Evolutionary conservation across 2,329 filamentous ascomycete species (phyloP).

Genomic region (Fusarium sp.): DNA sequence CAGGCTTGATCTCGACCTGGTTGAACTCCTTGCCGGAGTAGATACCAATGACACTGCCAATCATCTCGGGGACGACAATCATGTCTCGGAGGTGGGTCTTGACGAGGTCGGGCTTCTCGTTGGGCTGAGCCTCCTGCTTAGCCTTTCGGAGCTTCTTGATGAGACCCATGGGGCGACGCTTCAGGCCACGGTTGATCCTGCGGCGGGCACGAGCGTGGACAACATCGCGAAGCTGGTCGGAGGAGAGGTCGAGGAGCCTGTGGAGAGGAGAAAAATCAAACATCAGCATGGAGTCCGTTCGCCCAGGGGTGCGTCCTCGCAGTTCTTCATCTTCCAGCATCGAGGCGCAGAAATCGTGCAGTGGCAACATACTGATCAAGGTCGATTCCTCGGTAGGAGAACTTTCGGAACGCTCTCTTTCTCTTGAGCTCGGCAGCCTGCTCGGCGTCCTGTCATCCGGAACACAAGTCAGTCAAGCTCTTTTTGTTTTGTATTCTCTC

Average conservation of each 20-base stretch:
- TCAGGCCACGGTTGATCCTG: constrained; percentile 99
- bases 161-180: constrained; percentile 99
- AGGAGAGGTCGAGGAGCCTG: constrained; percentile 98
- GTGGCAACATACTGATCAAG: constrained; percentile 88
- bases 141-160: constrained; percentile 99
- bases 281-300: constrained; percentile 34
- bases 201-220: constrained; percentile 98
- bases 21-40: constrained; percentile 99
- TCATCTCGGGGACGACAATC: constrained; percentile 99
- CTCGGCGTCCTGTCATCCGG: constrained; percentile 80
- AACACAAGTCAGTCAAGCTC: constrained; percentile 45
- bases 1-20: constrained; percentile 99
- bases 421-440: constrained; percentile 99
- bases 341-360: constrained; percentile 42
- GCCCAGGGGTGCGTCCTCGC: constrained; percentile 6
- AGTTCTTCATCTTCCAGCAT: constrained; percentile 20
- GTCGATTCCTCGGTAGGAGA: constrained; percentile 99
- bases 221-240: constrained; percentile 98
- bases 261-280: constrained; percentile 26
- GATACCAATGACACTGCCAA: constrained; percentile 97
- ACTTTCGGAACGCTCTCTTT: constrained; percentile 99
- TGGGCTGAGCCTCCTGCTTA: constrained; percentile 98
- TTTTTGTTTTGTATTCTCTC: constrained; percentile 4
- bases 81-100: constrained; percentile 99
- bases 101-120: constrained; percentile 99